Base-by-base conservation (phyloP, 1,139 yeast genomes). In the Meyerozyma athensensis region DNA sequence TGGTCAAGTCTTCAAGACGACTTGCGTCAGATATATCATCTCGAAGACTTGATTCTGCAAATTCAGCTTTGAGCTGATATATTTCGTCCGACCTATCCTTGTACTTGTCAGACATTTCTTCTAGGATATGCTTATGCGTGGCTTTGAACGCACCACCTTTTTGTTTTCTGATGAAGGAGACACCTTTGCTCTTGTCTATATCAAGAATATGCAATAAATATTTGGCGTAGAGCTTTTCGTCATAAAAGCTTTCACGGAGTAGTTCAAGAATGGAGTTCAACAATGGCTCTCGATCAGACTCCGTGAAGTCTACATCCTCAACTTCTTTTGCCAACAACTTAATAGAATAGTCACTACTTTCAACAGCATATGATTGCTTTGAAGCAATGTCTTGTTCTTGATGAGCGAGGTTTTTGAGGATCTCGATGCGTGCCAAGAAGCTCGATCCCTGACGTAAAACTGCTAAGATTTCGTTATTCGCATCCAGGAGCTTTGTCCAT, bases 1-100 rank as follows among this genome's bases (percentile, higher is more conserved):
- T 20, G 4, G 30, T 36, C 38, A 24, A 46, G 19, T 9, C 23
- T 18, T 22, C 22, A 16, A 12, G 26, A 21, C 7, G 34, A 10
- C 20, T 12, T 8, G 35, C 19, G 26, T 42, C 43, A 7, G 23
- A 32, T 19, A 19, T 17, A 10, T 47, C 43, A 16, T 60, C 65
- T 14, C 40, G 30, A 35, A 59, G 58, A 1, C 58, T 43, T 13
- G 61, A 54, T 43, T 69, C 74, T 22, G 67, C 45, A 35, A 61
- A 59, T 34, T 69, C 74, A 19, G 67, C 54, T 34, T 61, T 64
- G 8, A 68, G 52, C 3, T 53, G 43, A 7, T 59, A 45, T 39
- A 63, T 59, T 13, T 24, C 28, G 26, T 52, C 62, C 4, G 52
- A 41, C 34, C 54, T 55, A 14, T 54, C 50, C 2, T 50, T 36